Conservation (phyloP, 2,329 filamentous ascomycete species). For the Ascocoryne sarcoides region DNA sequence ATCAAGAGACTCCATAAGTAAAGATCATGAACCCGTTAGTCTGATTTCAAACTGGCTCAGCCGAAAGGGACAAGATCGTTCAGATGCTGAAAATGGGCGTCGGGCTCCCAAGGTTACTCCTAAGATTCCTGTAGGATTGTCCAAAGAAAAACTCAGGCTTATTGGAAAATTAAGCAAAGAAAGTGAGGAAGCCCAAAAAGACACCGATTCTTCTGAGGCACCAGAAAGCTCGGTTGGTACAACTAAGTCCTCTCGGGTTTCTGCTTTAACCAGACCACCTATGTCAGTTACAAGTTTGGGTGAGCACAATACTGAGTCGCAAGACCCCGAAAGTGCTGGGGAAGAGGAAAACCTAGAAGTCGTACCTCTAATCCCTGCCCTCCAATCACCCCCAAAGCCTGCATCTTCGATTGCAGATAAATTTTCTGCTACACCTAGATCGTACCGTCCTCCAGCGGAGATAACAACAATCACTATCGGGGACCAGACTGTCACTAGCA, state of each 20-base stretch:
- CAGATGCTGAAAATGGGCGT: slow-evolving; percentile 3
- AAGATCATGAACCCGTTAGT: slow-evolving; percentile 26
- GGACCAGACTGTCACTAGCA: slow-evolving; percentile 25
- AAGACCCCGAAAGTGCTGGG: slow-evolving; percentile 4
- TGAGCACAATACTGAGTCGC: slow-evolving; percentile 22
- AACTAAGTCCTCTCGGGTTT: slow-evolving; percentile 9
- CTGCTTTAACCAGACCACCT: slow-evolving; percentile 8
- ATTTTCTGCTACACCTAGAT: slow-evolving; percentile 15
- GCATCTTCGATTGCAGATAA: slow-evolving; percentile 18
- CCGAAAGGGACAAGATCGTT: slow-evolving; percentile 28
- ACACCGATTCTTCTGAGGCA: slow-evolving; percentile 12
- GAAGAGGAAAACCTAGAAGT: slow-evolving; percentile 2
- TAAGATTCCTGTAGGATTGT: slow-evolving; percentile 10
- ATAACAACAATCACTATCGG: slow-evolving; percentile 29
- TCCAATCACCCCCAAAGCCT: slow-evolving; percentile 21
- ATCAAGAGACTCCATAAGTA: slow-evolving; percentile 16
- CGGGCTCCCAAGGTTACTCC: slow-evolving; percentile 1
- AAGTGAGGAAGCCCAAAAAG: slow-evolving; percentile 6
- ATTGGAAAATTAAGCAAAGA: slow-evolving; percentile 18
- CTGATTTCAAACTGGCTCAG: slow-evolving; percentile 39
- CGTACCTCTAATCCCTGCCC: slow-evolving; percentile 18
- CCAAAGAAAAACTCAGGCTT: slow-evolving; percentile 23
- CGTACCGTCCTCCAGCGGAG: slow-evolving; percentile 16
- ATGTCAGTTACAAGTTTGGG: slow-evolving; percentile 27
- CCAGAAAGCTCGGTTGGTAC: slow-evolving; percentile 15